These are phyloP conservation scores for Dendrocalamus latiflorus DNA, from an alignment of 202 grass and related monocot genomes.

Conservation along the genomic window DNA sequence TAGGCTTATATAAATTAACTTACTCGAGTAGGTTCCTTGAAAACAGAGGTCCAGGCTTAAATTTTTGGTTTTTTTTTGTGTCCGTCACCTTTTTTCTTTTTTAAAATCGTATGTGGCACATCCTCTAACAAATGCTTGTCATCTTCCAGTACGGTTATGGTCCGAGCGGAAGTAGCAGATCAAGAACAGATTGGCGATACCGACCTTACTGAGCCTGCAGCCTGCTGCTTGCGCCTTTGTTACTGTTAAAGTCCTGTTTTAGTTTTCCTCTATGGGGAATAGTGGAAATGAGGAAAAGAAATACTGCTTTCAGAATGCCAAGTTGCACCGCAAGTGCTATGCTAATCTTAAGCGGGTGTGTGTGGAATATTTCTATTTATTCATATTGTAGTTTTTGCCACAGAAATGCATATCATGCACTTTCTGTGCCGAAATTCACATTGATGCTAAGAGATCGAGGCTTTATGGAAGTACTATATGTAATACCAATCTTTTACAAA, in stretches of 20 bases:
- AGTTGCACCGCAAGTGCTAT: slow-evolving; percentile 2
- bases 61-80: neutral
- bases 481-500: neutral
- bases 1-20: neutral
- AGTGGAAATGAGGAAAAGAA: neutral
- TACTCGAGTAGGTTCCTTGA: neutral
- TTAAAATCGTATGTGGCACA: neutral
- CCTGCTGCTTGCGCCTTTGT: neutral
- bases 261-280: slow-evolving; percentile 10
- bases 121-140: neutral
- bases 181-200: slow-evolving; percentile 69
- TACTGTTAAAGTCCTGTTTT: neutral
- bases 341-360: neutral
- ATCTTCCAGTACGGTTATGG: slow-evolving; percentile 63
- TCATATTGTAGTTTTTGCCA: slow-evolving; percentile 11
- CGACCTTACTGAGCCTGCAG: slow-evolving; percentile 48
- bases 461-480: neutral
- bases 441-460: neutral
- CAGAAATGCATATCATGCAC: neutral
- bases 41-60: neutral
- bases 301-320: neutral
- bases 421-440: neutral
- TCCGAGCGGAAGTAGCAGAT: slow-evolving; percentile 43
- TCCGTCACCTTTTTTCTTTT: neutral
- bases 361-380: slow-evolving; percentile 3